phyloP scores from a whole-genome alignment of 257 asterid species.

The Nicotiana paniculata region DNA sequence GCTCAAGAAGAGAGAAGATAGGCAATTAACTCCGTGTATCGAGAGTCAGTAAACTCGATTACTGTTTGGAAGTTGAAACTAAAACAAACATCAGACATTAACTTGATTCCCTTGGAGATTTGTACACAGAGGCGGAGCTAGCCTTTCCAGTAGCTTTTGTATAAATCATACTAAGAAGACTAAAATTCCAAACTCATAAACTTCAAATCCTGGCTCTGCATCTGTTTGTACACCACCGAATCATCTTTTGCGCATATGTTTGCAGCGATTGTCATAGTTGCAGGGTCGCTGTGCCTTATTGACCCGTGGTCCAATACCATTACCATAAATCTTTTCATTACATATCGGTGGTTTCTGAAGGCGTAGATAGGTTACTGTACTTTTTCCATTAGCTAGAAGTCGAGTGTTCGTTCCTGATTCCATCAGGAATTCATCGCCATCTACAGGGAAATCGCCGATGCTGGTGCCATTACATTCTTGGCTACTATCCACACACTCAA shows the following conservation, averaged over 20 bases:
- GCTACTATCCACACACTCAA: neutral
- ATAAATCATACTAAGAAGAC: too few species aligned
- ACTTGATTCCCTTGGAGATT: neutral
- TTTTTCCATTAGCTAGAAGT: neutral
- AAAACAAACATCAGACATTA: too few species aligned
- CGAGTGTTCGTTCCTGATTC: constrained; percentile 23
- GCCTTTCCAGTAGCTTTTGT: too few species aligned
- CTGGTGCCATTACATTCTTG: constrained; percentile 13
- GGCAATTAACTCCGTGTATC: too few species aligned
- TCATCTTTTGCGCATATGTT: neutral
- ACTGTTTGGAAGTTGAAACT: too few species aligned
- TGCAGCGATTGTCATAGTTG: neutral
- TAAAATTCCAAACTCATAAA: too few species aligned
- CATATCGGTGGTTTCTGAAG: neutral
- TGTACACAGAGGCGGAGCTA: neutral
- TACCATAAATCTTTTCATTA: neutral
- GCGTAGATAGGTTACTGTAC: too few species aligned
- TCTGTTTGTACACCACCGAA: neutral
- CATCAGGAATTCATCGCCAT: constrained; percentile 15
- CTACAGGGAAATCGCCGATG: constrained; percentile 1
- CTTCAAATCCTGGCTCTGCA: too few species aligned
- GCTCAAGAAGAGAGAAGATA: neutral
- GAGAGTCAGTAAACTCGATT: too few species aligned
- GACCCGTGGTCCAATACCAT: neutral
- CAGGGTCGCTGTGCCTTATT: neutral